Conservation (phyloP, 1,284 basidiomycete species). For the Amylostereum areolatum region DNA sequence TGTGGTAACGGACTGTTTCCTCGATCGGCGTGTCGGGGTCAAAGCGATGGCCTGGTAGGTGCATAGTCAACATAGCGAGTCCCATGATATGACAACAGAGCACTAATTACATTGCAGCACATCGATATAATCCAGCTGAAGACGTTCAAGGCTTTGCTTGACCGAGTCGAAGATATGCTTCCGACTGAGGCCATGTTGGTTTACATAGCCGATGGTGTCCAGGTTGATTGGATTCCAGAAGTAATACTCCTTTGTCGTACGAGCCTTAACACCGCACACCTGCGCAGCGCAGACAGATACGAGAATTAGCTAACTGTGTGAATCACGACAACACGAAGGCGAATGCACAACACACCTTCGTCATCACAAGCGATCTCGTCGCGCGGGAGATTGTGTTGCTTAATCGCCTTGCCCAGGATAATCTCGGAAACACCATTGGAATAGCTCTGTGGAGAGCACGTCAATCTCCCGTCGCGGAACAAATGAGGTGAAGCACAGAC, state of each 20-base stretch:
- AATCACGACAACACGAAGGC: too few relatives aligned
- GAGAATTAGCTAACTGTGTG: too few relatives aligned
- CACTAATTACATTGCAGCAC: conserved; percentile 53
- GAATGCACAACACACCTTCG: too few relatives aligned
- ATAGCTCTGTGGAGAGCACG: conserved; percentile 1
- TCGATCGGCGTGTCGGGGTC: background rate
- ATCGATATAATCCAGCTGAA: conserved; percentile 69
- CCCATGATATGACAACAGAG: too few relatives aligned
- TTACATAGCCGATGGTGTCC: conserved; percentile 21
- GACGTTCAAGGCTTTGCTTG: conserved; percentile 55
- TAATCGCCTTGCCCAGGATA: conserved; percentile 7
- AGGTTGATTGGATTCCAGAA: background rate
- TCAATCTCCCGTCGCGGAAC: background rate
- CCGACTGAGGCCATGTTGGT: conserved; percentile 24
- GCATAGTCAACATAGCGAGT: background rate
- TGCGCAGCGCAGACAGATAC: too few relatives aligned
- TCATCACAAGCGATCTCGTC: conserved; percentile 9
- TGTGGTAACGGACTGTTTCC: background rate
- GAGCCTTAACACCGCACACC: conserved; percentile 18
- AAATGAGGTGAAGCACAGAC: background rate
- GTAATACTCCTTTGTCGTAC: conserved; percentile 7
- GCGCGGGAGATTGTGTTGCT: conserved; percentile 4
- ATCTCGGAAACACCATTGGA: conserved; percentile 3
- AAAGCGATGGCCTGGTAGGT: background rate
- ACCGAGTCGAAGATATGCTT: conserved; percentile 70